Base-by-base conservation (phyloP, 2,329 filamentous ascomycete genomes). In the Cadophora gregata region DNA sequence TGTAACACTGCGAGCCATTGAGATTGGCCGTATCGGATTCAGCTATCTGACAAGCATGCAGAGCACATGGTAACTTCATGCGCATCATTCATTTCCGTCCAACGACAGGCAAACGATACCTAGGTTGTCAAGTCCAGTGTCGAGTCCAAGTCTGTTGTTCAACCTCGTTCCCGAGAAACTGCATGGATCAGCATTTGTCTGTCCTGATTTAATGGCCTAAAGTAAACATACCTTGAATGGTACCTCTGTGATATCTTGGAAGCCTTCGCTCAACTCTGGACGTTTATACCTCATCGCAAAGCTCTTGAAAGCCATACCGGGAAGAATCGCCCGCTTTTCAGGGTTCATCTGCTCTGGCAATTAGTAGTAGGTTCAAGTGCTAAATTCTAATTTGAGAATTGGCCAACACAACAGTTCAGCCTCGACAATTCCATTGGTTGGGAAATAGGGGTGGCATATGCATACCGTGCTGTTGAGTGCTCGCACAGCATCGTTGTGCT, bases 401-500 rank as follows among this genome's bases (percentile, higher is more conserved):
- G 14, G 50, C 55, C n/a, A 58, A 58, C 33, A 38, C 55, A 38
- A 24, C 12, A 58, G 21, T 21, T 25, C 16, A 2, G 33, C 55
- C 45, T 53, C 33, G 29, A 33, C 36, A 64, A 51, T 24, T 38
- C 24, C 8, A 65, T 65, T 38, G 48, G 25, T 59, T 59, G 59
- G 63, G 62, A 45, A 59, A 33, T 24, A 68, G 48, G 62, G 58
- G 45, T 60, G n/a, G n/a, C n/a, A n/a, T n/a, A 25, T 65, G 73
- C 74, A 65, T 72, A 77, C 74, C 24, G 29, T 66, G 27, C 63
- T 59, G 73, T 89, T 89, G 74, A 94, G 81, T 1, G 93, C 88
- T 67, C 96, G 87, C 59, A 97, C 92, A 1, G 86, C 87, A 76
- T 97, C 92, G 76, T 99, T 99, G 80, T 99, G 96, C 77, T 93